phyloP scores from a whole-genome alignment of 2,329 filamentous ascomycete genomes.

The Penicillium nordicum region DNA sequence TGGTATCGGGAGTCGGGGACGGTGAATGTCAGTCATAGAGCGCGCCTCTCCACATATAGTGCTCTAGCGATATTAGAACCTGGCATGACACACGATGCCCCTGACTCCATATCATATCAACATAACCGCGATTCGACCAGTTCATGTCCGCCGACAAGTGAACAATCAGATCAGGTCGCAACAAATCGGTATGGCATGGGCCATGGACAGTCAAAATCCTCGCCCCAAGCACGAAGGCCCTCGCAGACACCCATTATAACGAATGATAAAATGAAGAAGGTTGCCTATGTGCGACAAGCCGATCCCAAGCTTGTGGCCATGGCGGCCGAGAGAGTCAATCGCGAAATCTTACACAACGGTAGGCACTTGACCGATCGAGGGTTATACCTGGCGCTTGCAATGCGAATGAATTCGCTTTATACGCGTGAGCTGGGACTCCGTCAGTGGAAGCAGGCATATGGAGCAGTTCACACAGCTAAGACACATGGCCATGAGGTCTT shows the following conservation, averaged over 20 bases:
- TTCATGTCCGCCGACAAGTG: background rate
- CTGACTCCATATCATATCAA: background rate
- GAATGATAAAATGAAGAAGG: slow-evolving; percentile 1
- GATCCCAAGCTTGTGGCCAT: slow-evolving; percentile 12
- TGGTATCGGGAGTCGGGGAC: slow-evolving; percentile 20
- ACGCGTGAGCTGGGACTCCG: slow-evolving; percentile 10
- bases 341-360: slow-evolving; percentile 15
- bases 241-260: background rate
- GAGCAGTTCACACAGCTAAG: slow-evolving; percentile 25
- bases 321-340: slow-evolving; percentile 17
- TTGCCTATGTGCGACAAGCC: slow-evolving; percentile 4
- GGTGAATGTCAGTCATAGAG: slow-evolving; percentile 11
- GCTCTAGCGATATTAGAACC: slow-evolving; percentile 1
- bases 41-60: slow-evolving; percentile 8
- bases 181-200: background rate
- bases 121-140: background rate
- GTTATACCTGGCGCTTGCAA: slow-evolving; percentile 19
- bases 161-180: background rate
- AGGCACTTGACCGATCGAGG: slow-evolving; percentile 20
- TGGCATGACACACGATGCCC: background rate
- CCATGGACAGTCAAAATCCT: background rate
- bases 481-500: slow-evolving; percentile 11
- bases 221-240: background rate
- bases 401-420: slow-evolving; percentile 26
- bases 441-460: slow-evolving; percentile 26